Base-by-base conservation (phyloP, 2,329 filamentous ascomycete species). In the Arthroderma sp. region DNA sequence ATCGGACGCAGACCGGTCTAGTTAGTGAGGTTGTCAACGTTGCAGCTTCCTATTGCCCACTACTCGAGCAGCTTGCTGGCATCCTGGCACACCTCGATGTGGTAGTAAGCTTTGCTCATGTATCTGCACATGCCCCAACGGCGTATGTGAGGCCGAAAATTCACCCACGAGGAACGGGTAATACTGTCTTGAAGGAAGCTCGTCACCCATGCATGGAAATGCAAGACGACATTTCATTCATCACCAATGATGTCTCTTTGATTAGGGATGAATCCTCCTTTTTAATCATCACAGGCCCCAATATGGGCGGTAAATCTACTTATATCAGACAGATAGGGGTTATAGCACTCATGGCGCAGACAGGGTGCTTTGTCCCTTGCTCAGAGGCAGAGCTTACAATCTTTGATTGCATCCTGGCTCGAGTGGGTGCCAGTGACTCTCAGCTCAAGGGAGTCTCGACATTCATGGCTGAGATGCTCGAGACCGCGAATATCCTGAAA, bases 391-490 rank as follows among this genome's bases (percentile, higher is more conserved):
- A 97, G 71, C 76, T 98, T 47, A 95, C 88, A 15, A 90, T 98
- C 59, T 98, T 96, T 70, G 93, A 98, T 74, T 93, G 89, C 61
- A 95, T 98, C 61, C 85, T 98, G 39, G 93, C 94, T 0, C 87
- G 93, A 64, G 93, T 98, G 0, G 93, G 94, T 43, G 94, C 93
- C 5, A 93, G 87, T 65, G 94, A 98, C 73, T 95, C 88, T 5
- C 93, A 97, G 71, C 85, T 98, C 61, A 97, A 97, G 74, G 93
- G 93, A 37, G 93, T 98, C 1, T 95, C 89, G 2, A 98, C 93
- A 0, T 98, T 98, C 72, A 98, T 98, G 94, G 93, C 93, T 1
- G 93, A 98, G 75, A 98, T 98, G 93, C 81, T 98, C 21, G 93
- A 98, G 71, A 98, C 93, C 1, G 90, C 93, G 63, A 97, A 97